These are phyloP conservation scores for Agrocybe praecox DNA, from an alignment of 768 basidiomycete species.

Conservation along the genomic window DNA sequence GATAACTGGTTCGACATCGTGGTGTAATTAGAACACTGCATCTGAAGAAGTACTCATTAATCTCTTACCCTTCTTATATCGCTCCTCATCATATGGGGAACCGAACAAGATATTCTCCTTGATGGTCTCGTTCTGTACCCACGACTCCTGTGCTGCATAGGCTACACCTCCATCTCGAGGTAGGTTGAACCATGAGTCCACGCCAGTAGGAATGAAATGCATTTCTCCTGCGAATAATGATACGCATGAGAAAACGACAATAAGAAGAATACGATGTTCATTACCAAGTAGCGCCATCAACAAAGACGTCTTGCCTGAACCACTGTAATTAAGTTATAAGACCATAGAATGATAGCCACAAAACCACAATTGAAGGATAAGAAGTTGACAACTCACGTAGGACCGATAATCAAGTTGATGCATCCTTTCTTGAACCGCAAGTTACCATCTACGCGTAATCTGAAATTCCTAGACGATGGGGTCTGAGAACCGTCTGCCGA, in stretches of 20 bases:
- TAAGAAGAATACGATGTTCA: neutral
- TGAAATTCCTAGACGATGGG: constrained; percentile 47
- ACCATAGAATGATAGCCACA: neutral
- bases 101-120: constrained; percentile 83
- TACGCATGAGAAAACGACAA: too few relatives aligned
- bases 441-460: constrained; percentile 52
- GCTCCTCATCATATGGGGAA: constrained; percentile 67
- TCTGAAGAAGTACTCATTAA: neutral
- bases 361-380: neutral
- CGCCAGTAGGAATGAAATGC: constrained; percentile 54
- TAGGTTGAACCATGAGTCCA: constrained; percentile 65
- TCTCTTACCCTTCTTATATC: constrained; percentile 59
- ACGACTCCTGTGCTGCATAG: constrained; percentile 81
- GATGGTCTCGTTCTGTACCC: constrained; percentile 80
- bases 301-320: constrained; percentile 63
- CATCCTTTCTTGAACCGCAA: constrained; percentile 52
- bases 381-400: constrained; percentile 34
- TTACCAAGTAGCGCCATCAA: constrained; percentile 61
- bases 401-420: constrained; percentile 62
- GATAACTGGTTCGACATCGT: constrained; percentile 40
- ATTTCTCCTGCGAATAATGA: constrained; percentile 49
- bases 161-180: constrained; percentile 69
- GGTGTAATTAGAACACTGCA: neutral
- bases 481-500: constrained; percentile 31
- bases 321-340: constrained; percentile 11